Conservation (phyloP, 1,139 yeast species). For the Saccharomyces hybrid region DNA sequence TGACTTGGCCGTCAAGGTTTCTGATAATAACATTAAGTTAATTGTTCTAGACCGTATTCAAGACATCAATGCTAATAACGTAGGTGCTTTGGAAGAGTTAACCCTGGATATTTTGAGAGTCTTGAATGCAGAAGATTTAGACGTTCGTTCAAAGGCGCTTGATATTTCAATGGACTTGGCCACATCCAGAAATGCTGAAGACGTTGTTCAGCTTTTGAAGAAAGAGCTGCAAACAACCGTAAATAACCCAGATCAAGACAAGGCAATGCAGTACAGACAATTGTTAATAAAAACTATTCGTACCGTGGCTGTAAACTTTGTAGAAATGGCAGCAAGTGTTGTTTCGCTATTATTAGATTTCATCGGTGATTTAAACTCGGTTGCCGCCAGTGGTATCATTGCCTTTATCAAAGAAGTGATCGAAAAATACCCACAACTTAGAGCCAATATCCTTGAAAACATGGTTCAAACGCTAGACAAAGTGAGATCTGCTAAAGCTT, state of each 20-base stretch:
- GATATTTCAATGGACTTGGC: constrained; percentile 74
- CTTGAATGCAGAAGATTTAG: constrained; percentile 78
- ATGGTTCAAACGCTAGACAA: constrained; percentile 55
- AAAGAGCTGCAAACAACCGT: constrained; percentile 79
- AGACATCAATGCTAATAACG: constrained; percentile 64
- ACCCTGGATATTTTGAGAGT: constrained; percentile 83
- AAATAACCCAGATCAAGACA: constrained; percentile 51
- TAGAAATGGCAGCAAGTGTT: constrained; percentile 86
- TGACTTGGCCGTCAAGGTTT: constrained; percentile 81
- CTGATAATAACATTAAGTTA: constrained; percentile 88
- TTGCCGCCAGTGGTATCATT: constrained; percentile 85
- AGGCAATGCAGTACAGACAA: constrained; percentile 80
- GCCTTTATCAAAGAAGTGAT: constrained; percentile 88
- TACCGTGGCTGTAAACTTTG: constrained; percentile 78
- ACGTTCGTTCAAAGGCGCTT: constrained; percentile 82
- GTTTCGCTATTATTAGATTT: constrained; percentile 84
- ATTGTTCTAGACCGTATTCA: constrained; percentile 83
- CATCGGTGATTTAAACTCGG: constrained; percentile 71
- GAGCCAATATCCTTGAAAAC: constrained; percentile 57
- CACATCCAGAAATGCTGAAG: constrained; percentile 85
- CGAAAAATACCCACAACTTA: constrained; percentile 79
- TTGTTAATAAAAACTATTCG: constrained; percentile 82
- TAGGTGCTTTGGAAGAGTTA: constrained; percentile 79
- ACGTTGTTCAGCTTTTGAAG: constrained; percentile 82
- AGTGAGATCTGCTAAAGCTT: constrained; percentile 81